Conservation (phyloP, 176 grass and related monocot species). For the Hyparrhenia diplandra region DNA sequence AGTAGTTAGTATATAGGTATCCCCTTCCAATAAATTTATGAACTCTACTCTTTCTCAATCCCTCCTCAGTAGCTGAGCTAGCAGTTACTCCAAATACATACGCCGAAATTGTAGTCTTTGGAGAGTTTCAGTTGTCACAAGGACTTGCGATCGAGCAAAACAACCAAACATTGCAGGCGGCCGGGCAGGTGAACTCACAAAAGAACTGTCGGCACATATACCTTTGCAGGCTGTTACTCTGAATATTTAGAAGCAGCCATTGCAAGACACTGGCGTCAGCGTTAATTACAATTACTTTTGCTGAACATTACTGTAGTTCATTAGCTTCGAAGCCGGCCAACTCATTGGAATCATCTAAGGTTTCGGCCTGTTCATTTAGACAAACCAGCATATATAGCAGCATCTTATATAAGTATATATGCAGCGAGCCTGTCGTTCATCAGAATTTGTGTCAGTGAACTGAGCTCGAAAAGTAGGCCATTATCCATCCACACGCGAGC, state of each 20-base stretch:
- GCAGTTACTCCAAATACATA: too few relatives aligned
- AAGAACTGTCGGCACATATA: neutral
- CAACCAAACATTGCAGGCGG: neutral
- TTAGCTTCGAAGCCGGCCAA: neutral
- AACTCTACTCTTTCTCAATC: too few relatives aligned
- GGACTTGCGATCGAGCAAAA: neutral
- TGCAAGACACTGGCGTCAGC: neutral
- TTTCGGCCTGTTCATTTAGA: neutral
- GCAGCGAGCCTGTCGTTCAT: neutral
- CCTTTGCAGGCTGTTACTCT: conserved; percentile 1
- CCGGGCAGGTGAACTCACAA: neutral
- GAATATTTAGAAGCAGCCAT: neutral
- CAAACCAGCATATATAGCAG: neutral
- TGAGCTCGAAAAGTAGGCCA: neutral
- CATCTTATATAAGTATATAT: neutral
- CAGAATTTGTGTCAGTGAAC: neutral
- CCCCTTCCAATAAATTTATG: too few relatives aligned
- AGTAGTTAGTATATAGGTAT: too few relatives aligned
- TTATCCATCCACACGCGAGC: too few relatives aligned
- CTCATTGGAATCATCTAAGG: neutral
- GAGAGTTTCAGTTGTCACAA: neutral
- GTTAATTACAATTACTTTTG: neutral
- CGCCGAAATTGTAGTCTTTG: neutral
- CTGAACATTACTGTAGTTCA: too few relatives aligned
- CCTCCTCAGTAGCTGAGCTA: too few relatives aligned